Percentiles rank a stretch among this genome's conserved stretches.
phyloP scores from a whole-genome alignment of 192 early-diverging fungal genomes.

The Coemansia sp. region DNA sequence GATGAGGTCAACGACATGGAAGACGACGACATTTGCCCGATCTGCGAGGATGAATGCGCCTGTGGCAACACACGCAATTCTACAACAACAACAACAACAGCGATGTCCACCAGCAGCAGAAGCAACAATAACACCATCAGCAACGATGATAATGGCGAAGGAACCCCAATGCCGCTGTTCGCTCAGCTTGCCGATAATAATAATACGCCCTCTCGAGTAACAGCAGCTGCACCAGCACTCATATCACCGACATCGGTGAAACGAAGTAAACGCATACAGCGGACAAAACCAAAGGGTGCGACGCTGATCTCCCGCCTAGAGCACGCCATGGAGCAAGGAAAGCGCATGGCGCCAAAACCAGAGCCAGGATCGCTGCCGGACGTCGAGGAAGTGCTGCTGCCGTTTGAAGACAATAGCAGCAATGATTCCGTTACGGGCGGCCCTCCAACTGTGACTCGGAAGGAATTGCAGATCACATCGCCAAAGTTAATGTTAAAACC shows the following conservation, averaged over 20 bases:
- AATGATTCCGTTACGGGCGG: too few relatives aligned
- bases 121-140: not conserved
- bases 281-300: slow-evolving; percentile 13
- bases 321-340: slow-evolving; percentile 20
- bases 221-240: too few relatives aligned
- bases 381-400: not conserved
- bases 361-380: not conserved
- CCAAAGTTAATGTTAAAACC: not conserved
- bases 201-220: not conserved
- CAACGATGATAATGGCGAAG: slow-evolving; percentile 2
- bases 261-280: slow-evolving; percentile 14
- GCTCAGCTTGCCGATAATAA: slow-evolving; percentile 23
- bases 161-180: slow-evolving; percentile 32
- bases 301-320: slow-evolving; percentile 42
- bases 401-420: not conserved
- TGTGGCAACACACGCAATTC: slow-evolving; percentile 24
- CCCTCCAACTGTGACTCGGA: not conserved
- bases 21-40: slow-evolving; percentile 53
- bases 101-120: not conserved
- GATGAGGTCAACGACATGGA: slow-evolving; percentile 34
- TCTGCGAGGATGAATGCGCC: slow-evolving; percentile 52
- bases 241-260: not conserved
- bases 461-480: not conserved
- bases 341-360: not conserved
- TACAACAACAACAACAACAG: not conserved